Evolutionary conservation across 1,139 yeast genomes (phyloP).

Genomic region (Saccharomyces uvarum): DNA sequence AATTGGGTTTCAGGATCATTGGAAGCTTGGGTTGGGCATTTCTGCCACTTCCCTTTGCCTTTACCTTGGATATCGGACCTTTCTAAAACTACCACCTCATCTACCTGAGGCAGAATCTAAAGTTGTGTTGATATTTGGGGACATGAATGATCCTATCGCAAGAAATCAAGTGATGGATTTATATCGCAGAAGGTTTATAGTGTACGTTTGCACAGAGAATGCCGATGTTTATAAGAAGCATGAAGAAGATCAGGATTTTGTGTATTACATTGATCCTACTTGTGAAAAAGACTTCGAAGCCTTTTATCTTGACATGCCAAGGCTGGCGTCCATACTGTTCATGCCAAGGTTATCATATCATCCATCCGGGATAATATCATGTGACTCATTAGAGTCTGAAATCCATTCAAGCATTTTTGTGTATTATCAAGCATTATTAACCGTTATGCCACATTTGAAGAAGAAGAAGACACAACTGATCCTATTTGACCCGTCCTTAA

Average conservation of each 20-base stretch:
- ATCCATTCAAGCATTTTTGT: conserved; percentile 21
- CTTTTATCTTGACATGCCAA: conserved; percentile 13
- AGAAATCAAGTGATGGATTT: conserved; percentile 32
- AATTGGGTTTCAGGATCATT: conserved; percentile 4
- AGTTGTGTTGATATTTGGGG: conserved; percentile 28
- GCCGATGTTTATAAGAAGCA: conserved; percentile 17
- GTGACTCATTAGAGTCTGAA: conserved; percentile 20
- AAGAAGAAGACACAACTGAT: conserved; percentile 18
- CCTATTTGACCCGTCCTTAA: conserved; percentile 27
- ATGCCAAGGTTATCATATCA: conserved; percentile 30
- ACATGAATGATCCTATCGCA: conserved; percentile 31
- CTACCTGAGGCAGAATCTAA: conserved; percentile 18
- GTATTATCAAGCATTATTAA: conserved; percentile 18
- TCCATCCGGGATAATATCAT: conserved; percentile 24
- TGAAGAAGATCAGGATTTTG: conserved; percentile 28
- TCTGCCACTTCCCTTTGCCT: conserved; percentile 14
- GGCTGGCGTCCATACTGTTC: conserved; percentile 24
- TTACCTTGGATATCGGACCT: conserved; percentile 14
- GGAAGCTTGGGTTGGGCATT: conserved; percentile 13
- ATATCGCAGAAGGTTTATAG: conserved; percentile 28
- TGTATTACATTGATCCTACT: conserved; percentile 24
- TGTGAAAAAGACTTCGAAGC: conserved; percentile 18
- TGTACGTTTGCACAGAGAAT: conserved; percentile 28
- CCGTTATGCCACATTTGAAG: conserved; percentile 21
- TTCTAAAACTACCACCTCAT: conserved; percentile 16